Conservation (phyloP, 2,329 filamentous ascomycete species). For the Xylariaceae sp. region DNA sequence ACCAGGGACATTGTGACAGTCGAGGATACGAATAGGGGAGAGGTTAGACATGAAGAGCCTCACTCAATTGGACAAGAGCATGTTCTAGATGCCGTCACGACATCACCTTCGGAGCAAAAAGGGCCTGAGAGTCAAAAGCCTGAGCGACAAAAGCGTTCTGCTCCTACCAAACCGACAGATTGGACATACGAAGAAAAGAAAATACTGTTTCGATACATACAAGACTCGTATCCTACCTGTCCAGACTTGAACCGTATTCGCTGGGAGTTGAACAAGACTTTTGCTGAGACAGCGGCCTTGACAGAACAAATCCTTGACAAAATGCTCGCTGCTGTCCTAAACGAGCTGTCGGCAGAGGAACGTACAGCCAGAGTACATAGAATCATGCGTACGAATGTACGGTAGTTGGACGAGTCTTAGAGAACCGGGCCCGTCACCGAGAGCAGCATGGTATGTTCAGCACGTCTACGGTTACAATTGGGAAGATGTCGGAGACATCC, state of each 20-base stretch:
- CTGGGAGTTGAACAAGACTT: slow-evolving; percentile 23
- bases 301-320: slow-evolving; percentile 23
- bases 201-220: slow-evolving; percentile 25
- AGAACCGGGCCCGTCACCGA: background rate
- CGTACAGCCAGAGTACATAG: slow-evolving; percentile 9
- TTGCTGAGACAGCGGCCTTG: slow-evolving; percentile 25
- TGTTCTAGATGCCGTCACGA: slow-evolving; percentile 16
- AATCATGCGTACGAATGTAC: slow-evolving; percentile 9
- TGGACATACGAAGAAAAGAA: slow-evolving; percentile 29
- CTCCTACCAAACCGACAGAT: slow-evolving; percentile 7
- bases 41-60: background rate
- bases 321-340: slow-evolving; percentile 24
- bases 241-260: slow-evolving; percentile 21
- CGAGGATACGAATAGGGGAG: background rate
- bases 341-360: slow-evolving; percentile 14
- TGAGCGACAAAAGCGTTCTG: slow-evolving; percentile 24
- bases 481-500: no score
- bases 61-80: slow-evolving; percentile 18
- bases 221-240: slow-evolving; percentile 25
- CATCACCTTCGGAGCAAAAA: slow-evolving; percentile 3
- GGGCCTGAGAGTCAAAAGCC: slow-evolving; percentile 1
- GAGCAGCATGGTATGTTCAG: no score
- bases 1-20: background rate
- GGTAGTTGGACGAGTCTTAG: background rate
- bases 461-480: no score